Evolutionary conservation across 768 basidiomycete species (phyloP), one percentile per base, ranked within the genome.

Genomic region (Krasilnikovozyma curviuscula): DNA sequence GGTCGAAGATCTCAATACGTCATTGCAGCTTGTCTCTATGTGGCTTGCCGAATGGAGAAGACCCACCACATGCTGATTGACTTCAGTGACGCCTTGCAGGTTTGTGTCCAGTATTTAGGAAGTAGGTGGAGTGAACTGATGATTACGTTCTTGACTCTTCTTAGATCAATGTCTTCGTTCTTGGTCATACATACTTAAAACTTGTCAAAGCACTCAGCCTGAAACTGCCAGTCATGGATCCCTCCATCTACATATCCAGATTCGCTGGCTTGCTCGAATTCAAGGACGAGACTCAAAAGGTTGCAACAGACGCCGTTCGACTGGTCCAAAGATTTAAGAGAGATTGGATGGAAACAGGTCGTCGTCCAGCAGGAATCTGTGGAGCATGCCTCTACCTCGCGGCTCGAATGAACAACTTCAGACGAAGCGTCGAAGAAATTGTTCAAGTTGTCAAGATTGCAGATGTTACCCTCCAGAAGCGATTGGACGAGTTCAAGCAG

Each of bases 361-460:
- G 93, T 19, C 75, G 93, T 6, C 93, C 93, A 0, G 86, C 93
- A 0, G 93, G 93, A 19, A 89, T 98, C 52, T 98, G 93, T 60
- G 93, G 93, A 27, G 93, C 93, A 0, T 86, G 84, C 24, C 73
- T 97, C 25, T 72, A 97, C 33, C 75, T 98, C 14, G 93, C 93
- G 0, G 93, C 88, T 28, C 77, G 93, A 23, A 97, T 98, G 93
- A 95, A 91, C 67, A 93, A 93, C 64, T 97, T 91, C 60, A 70
- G 89, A 35, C 71, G 93, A 39, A 83, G 80, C 23, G 72, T 95
- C 10, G 83, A 89, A 60, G 93, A 98, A 65, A 82, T 98, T 40
- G 88, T 95, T 18, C 93, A 98, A 61, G 88, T 98, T 14, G 93
- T 97, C 55, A 98, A 97, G 67, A 93, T 95, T 55, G 85, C 88